Percentiles rank a stretch among this genome's conserved stretches.
phyloP scores from a whole-genome alignment of 2,329 filamentous ascomycete species.

The Cladophialophora exuberans region DNA sequence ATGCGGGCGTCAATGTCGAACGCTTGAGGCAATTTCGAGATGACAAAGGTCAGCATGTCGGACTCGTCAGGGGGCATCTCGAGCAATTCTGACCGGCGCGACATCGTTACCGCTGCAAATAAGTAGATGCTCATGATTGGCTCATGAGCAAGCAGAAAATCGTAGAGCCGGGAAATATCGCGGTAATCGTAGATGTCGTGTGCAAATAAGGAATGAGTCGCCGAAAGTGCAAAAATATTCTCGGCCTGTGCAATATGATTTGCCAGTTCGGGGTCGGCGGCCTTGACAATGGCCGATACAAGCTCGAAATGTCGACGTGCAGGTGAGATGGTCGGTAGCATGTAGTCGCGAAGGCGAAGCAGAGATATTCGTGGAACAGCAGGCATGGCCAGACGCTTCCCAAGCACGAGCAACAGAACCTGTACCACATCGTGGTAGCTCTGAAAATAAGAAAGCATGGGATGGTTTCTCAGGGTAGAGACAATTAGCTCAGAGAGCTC shows the following conservation, averaged over 20 bases:
- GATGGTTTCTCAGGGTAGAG: constrained; percentile 76
- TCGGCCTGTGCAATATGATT: constrained; percentile 75
- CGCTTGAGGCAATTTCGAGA: constrained; percentile 82
- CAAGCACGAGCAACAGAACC: constrained; percentile 86
- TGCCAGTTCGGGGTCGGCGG: constrained; percentile 72
- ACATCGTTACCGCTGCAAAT: constrained; percentile 84
- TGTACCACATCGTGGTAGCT: constrained; percentile 99
- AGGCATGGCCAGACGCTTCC: constrained; percentile 60
- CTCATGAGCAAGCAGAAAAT: constrained; percentile 84
- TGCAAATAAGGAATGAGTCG: constrained; percentile 92
- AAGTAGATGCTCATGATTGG: constrained; percentile 90
- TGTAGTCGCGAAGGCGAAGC: constrained; percentile 93
- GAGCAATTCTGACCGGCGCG: constrained; percentile 80
- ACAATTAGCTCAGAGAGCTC: constrained; percentile 81
- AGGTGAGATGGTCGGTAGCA: constrained; percentile 84
- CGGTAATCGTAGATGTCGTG: constrained; percentile 91
- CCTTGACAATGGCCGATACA: constrained; percentile 77
- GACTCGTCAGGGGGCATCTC: constrained; percentile 80
- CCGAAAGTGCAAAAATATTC: constrained; percentile 91
- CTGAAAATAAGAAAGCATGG: constrained; percentile 92
- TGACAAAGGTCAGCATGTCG: constrained; percentile 86
- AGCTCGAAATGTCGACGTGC: constrained; percentile 84
- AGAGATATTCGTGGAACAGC: constrained; percentile 81
- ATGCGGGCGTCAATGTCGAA: constrained; percentile 82
- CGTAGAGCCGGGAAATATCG: constrained; percentile 88